phyloP scores from a whole-genome alignment of 306 rosid species.

The Vigna mungo region DNA sequence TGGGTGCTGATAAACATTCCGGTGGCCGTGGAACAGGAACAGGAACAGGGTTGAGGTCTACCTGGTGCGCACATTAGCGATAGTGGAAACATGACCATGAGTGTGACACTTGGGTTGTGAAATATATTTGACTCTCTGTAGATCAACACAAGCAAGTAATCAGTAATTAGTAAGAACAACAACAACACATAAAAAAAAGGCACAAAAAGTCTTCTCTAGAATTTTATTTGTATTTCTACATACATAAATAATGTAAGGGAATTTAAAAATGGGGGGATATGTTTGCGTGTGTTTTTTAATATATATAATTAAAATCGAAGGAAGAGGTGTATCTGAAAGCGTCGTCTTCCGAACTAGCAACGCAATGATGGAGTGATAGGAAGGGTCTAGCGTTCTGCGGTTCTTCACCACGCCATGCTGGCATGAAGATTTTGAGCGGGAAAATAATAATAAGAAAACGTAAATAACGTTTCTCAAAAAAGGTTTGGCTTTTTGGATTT shows the following conservation, averaged over 20 bases:
- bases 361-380: conserved; percentile 47
- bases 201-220: conserved; percentile 32
- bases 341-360: conserved; percentile 51
- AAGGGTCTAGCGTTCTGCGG: conserved; percentile 45
- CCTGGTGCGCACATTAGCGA: conserved; percentile 72
- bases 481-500: conserved; percentile 39
- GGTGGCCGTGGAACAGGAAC: conserved; percentile 12
- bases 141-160: conserved; percentile 46
- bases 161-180: background rate
- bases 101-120: conserved; percentile 43
- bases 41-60: conserved; percentile 40
- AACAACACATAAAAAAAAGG: conserved; percentile 33
- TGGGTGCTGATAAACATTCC: conserved; percentile 5
- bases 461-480: conserved; percentile 37
- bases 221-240: background rate
- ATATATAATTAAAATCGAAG: conserved; percentile 45
- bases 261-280: conserved; percentile 24
- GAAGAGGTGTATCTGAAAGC: conserved; percentile 57
- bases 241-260: conserved; percentile 22
- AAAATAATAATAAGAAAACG: conserved; percentile 14
- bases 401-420: conserved; percentile 23
- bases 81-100: conserved; percentile 72
- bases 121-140: conserved; percentile 60
- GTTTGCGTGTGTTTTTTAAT: background rate
- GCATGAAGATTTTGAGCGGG: conserved; percentile 53